Evolutionary conservation across 768 basidiomycete species (phyloP).

Genomic region (Lactarius deliciosus): DNA sequence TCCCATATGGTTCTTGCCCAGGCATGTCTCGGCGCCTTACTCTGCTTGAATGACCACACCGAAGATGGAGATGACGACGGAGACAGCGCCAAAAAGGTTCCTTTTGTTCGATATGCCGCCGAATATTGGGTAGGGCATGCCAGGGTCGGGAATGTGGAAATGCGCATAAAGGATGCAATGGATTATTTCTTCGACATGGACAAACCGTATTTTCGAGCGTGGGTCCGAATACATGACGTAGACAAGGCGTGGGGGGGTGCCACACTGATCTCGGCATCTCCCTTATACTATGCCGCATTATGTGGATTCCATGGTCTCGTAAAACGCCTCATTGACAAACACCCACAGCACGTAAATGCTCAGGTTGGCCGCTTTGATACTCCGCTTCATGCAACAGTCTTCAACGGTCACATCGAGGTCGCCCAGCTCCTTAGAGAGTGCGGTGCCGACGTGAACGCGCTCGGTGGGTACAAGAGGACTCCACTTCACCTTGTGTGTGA

Average conservation of each 20-base stretch:
- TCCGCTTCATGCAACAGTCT: not conserved
- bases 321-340: not conserved
- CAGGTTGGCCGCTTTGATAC: accelerated
- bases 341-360: not conserved
- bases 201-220: not conserved
- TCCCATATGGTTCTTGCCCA: not conserved
- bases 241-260: not conserved
- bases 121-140: not conserved
- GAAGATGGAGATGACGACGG: too few species aligned
- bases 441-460: not conserved
- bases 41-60: not conserved
- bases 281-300: not conserved
- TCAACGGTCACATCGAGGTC: not conserved
- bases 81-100: not conserved
- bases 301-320: not conserved
- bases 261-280: not conserved
- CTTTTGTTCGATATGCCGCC: not conserved
- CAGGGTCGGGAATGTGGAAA: not conserved
- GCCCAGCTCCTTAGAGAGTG: not conserved
- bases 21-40: not conserved
- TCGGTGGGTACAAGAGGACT: not conserved
- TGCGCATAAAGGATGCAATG: not conserved
- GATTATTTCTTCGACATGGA: not conserved
- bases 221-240: not conserved
- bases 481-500: not conserved